A percentile compares a stretch with the other conserved stretches of the same genome.
phyloP scores from a whole-genome alignment of 202 grass and related monocot species.

The Dendrocalamus latiflorus region DNA sequence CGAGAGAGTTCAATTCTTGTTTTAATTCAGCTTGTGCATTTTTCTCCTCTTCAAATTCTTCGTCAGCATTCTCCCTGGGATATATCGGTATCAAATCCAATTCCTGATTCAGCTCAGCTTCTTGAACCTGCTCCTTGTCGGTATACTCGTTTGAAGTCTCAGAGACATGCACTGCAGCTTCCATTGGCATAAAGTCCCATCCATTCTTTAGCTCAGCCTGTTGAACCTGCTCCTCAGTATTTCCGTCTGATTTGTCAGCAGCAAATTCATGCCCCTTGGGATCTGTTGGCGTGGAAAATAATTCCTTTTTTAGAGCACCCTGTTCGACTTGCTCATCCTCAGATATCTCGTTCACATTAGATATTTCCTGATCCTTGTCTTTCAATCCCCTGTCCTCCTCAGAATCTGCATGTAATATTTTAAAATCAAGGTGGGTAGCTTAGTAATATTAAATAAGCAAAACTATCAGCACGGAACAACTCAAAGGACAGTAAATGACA shows the following conservation, averaged over 20 bases:
- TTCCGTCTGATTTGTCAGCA: no score
- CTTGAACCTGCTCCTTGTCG: not conserved
- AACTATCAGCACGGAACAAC: no score
- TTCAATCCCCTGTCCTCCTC: no score
- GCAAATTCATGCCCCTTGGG: no score
- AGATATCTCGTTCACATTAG: conserved; percentile 45
- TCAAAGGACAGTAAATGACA: not conserved
- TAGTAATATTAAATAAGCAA: no score
- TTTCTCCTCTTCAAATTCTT: conserved; percentile 16
- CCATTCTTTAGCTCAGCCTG: no score
- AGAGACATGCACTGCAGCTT: not conserved
- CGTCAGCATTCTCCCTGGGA: not conserved
- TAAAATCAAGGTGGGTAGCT: no score
- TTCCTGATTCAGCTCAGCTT: conserved; percentile 8
- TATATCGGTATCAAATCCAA: not conserved
- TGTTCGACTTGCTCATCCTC: conserved; percentile 42
- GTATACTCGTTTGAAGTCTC: not conserved
- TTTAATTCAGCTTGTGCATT: conserved; percentile 10
- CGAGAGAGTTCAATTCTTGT: conserved; percentile 21
- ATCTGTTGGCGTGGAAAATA: not conserved
- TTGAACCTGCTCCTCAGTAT: no score
- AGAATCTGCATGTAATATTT: no score
- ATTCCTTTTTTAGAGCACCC: conserved; percentile 14
- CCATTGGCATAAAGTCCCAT: conserved; percentile 2
- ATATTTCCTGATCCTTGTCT: conserved; percentile 33